Conservation (phyloP, 1,284 basidiomycete species). For the Ceratobasidium sp. region DNA sequence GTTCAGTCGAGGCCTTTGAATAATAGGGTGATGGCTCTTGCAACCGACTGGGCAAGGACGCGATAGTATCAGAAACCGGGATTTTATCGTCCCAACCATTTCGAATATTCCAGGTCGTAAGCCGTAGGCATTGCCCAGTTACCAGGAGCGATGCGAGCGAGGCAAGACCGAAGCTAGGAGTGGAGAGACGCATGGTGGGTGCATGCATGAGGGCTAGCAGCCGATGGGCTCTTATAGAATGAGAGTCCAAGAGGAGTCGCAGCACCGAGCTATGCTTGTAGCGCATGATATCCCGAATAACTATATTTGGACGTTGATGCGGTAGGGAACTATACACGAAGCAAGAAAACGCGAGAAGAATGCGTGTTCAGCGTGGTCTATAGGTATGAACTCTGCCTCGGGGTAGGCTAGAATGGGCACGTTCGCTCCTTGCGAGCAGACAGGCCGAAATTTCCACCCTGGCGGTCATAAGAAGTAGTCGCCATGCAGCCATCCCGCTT, state of each 20-base stretch:
- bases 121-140: slow-evolving; percentile 51
- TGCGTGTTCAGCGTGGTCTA: slow-evolving; percentile 4
- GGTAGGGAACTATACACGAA: neutral
- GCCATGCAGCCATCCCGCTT: too few relatives aligned
- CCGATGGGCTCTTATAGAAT: neutral
- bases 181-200: neutral
- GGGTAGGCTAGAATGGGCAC: neutral
- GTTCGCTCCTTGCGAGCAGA: too few relatives aligned
- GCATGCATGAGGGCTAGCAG: neutral
- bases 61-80: slow-evolving; percentile 58
- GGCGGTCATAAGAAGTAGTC: too few relatives aligned
- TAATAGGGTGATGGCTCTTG: slow-evolving; percentile 51
- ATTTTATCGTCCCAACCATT: slow-evolving; percentile 63
- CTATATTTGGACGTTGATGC: neutral
- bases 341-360: neutral
- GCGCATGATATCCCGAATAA: neutral
- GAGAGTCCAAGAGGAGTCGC: neutral
- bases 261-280: neutral
- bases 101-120: slow-evolving; percentile 63
- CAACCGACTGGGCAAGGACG: slow-evolving; percentile 57
- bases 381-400: neutral
- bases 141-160: neutral
- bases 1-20: slow-evolving; percentile 53
- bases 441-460: too few relatives aligned
- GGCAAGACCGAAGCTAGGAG: neutral